Conservation (phyloP, 1,139 yeast genomes). For the Candida freyschussii region DNA sequence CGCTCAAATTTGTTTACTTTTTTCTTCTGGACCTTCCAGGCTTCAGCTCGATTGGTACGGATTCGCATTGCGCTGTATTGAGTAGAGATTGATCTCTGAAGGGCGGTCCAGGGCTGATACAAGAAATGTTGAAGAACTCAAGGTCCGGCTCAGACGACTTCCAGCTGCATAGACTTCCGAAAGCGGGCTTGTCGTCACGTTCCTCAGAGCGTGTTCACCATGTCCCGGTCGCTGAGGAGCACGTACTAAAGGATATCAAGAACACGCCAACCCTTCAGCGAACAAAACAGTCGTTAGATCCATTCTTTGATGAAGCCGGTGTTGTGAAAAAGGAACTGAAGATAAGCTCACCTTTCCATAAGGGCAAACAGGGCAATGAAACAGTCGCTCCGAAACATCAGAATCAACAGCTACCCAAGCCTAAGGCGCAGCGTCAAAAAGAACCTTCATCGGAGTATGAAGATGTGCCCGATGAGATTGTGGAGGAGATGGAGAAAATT, state of each 20-base stretch:
- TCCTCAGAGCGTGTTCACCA: too few relatives aligned
- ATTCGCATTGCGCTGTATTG: too few relatives aligned
- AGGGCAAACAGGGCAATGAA: slow-evolving; percentile 1
- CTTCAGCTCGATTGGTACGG: too few relatives aligned
- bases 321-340: slow-evolving; percentile 6
- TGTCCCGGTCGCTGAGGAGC: neutral
- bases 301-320: slow-evolving; percentile 9
- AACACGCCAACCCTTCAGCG: slow-evolving; percentile 3
- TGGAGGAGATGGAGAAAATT: slow-evolving; percentile 63
- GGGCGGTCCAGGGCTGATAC: too few relatives aligned
- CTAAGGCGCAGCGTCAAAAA: slow-evolving; percentile 1
- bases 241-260: slow-evolving; percentile 10
- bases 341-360: slow-evolving; percentile 12
- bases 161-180: too few relatives aligned
- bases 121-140: too few relatives aligned
- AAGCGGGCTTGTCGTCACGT: too few relatives aligned
- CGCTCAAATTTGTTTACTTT: too few relatives aligned
- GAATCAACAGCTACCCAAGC: neutral
- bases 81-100: too few relatives aligned
- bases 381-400: slow-evolving; percentile 1
- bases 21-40: too few relatives aligned
- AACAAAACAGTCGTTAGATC: slow-evolving; percentile 6
- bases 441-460: neutral
- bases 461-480: slow-evolving; percentile 39
- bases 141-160: too few relatives aligned